A percentile compares a stretch with the other conserved stretches of the same genome.
Evolutionary conservation across 208 protist genomes (phyloP).

Genomic region (Acanthamoeba lenticulata): DNA sequence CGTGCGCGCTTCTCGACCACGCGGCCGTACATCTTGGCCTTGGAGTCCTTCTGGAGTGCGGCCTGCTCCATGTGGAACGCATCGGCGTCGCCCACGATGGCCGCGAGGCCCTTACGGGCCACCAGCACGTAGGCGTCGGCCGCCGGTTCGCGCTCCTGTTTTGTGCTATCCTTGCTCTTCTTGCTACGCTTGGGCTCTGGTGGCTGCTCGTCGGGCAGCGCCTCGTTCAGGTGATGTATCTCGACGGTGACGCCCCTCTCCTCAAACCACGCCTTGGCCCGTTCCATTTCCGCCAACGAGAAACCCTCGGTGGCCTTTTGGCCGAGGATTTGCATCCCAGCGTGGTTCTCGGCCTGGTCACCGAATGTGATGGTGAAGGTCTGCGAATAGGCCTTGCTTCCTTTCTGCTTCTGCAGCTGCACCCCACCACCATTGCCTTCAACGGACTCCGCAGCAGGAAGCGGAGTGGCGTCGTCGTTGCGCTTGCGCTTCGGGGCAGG

Average conservation of each 20-base stretch:
- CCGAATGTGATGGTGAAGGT: slow-evolving; percentile 73
- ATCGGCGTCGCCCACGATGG: slow-evolving; percentile 49
- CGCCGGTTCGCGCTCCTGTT: not conserved
- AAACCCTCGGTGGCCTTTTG: slow-evolving; percentile 19
- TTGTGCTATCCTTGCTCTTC: not conserved
- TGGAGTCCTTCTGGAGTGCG: slow-evolving; percentile 54
- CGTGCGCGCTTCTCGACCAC: slow-evolving; percentile 75
- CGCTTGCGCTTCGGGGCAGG: not conserved
- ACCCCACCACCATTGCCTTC: no score
- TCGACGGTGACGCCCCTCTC: slow-evolving; percentile 64
- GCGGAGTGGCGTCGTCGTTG: not conserved
- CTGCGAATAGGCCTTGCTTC: not conserved
- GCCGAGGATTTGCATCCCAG: slow-evolving; percentile 73
- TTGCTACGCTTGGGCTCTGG: not conserved
- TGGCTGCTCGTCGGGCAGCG: not conserved
- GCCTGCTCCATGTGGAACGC: slow-evolving; percentile 64
- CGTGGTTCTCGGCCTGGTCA: slow-evolving; percentile 71
- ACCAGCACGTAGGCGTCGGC: slow-evolving; percentile 74
- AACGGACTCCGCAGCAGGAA: not conserved
- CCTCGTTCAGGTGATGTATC: slow-evolving; percentile 66
- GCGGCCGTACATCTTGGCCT: slow-evolving; percentile 76
- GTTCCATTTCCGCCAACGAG: slow-evolving; percentile 38
- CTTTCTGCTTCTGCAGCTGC: not conserved
- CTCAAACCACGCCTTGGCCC: slow-evolving; percentile 69
- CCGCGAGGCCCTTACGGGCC: slow-evolving; percentile 70